Base-by-base conservation (phyloP, 352 stramenopile species). In the Pythium pyrilobum region DNA sequence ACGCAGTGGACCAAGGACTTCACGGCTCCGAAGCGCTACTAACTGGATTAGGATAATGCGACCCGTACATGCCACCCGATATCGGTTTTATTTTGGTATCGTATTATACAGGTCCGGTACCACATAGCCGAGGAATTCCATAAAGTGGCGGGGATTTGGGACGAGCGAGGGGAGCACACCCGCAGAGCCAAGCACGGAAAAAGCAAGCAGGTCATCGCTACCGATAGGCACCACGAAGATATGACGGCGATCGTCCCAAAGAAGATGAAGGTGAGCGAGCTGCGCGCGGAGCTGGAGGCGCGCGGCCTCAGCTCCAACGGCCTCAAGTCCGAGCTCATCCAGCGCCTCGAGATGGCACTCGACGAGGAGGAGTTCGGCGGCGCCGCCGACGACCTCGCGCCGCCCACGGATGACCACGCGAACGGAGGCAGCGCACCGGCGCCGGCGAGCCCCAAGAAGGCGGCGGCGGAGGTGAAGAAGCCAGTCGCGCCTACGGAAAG, bases 1-100 rank as follows among this genome's bases (percentile, higher is more conserved):
- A 67, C 78, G 29, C 76, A 77, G 31, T 99, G 96, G 96, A 97
- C 93, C n/a, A 98, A 98, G 68, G 81, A 94, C 18, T 94, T 89
- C 61, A 92, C 81, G 5, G 79, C 81, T 5, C 75, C 79, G 18
- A 94, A 92, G 66, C 61, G 83, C 53, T 91, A 89, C 66, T 90
- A 80, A 65, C 33, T 44, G 24, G 24, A 52, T 59, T 58, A 45
- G 48, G 49, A 42, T 55, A 54, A 42, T 25, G 43, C 21, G 0
- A 16, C 27, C 34, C 12, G 25, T 31, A n/a, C 40, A 41, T 23
- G 24, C 23, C 11, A 27, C n/a, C n/a, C n/a, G n/a, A 44, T 44
- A 48, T 13, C 9, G 18, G 18, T 13, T 31, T 28, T 39, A 47
- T 52, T 44, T 34, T 34, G 4, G 11, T 21, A 62, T 32, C n/a